Base-by-base conservation (phyloP, 805 yeast genomes). In the Torulaspora quercuum region DNA sequence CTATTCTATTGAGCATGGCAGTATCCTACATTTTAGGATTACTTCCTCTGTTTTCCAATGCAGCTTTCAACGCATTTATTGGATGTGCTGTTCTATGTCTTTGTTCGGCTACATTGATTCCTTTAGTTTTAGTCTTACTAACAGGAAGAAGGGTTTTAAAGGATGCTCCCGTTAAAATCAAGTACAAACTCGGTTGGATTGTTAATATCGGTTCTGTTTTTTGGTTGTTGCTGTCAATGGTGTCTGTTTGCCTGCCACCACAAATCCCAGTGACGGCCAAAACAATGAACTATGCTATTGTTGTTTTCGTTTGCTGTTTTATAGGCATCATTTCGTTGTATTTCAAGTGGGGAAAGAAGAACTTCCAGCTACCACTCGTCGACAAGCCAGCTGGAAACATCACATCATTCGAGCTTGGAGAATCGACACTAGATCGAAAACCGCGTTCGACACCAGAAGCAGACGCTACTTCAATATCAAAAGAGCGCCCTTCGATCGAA, bases 51-150 rank as follows among this genome's bases (percentile, higher is more conserved):
- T 59, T 84, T 1, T 82, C 90, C 0, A 66, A 78, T 4, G 75
- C 88, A 6, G 88, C 92, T 0, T 82, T 85, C 59, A 81, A 81
- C 57, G 88, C 94, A 3, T 84, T 85, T 57, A 76, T 84, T 64
- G 92, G 94, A 0, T 80, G 89, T 11, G 80, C 90, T 7, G 92
- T 86, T 2, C 71, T 84, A 13, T 73, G 87, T 3, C 64, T 85
- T 41, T 79, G 87, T 33, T 67, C 82, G 19, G 86, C 92, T 2
- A 81, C 86, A 43, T 78, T 87, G 3, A 76, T 85, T 10, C 95
- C 95, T 2, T 78, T 84, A 16, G 47, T 80, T 0, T 68, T 79
- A n/a, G 72, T 78, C 3, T 52, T 83, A 53, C 52, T 81, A 15
- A 73, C 80, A 42, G 75, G 74, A 36, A 61, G 92, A 38, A 60